A percentile compares a stretch with the other conserved stretches of the same genome.
These are phyloP conservation scores for Alnus glutinosa DNA, from an alignment of 306 rosid genomes.

Conservation along the genomic window DNA sequence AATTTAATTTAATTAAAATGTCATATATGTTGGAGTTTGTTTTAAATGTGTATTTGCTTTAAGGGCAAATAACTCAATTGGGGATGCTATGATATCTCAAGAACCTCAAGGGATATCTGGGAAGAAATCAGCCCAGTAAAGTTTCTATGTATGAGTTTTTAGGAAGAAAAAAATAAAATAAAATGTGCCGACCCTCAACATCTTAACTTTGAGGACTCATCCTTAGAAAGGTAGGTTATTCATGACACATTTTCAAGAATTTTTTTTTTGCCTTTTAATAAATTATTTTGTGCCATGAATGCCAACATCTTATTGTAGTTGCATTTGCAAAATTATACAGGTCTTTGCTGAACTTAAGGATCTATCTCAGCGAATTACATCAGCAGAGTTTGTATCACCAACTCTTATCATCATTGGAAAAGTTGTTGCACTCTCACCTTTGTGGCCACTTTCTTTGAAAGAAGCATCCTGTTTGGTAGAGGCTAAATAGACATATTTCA, in stretches of 20 bases:
- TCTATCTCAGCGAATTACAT: slow-evolving; percentile 62
- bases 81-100: neutral
- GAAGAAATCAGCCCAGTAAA: neutral
- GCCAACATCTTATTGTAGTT: slow-evolving; percentile 20
- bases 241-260: neutral
- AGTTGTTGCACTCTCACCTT: slow-evolving; percentile 86
- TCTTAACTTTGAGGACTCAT: neutral
- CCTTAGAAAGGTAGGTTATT: neutral
- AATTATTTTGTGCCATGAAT: neutral
- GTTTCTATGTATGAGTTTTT: neutral
- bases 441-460: slow-evolving; percentile 58
- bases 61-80: neutral
- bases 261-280: too few relatives aligned
- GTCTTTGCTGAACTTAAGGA: slow-evolving; percentile 80
- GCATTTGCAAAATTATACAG: slow-evolving; percentile 44
- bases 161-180: neutral
- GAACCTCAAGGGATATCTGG: neutral
- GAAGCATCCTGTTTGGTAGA: slow-evolving; percentile 55
- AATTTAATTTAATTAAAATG: neutral
- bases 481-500: slow-evolving; percentile 24
- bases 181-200: neutral
- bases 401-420: slow-evolving; percentile 84
- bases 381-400: slow-evolving; percentile 69
- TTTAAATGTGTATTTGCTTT: neutral
- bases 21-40: neutral